Conservation (phyloP, 768 basidiomycete genomes). For the Hypholoma sublateritium region DNA sequence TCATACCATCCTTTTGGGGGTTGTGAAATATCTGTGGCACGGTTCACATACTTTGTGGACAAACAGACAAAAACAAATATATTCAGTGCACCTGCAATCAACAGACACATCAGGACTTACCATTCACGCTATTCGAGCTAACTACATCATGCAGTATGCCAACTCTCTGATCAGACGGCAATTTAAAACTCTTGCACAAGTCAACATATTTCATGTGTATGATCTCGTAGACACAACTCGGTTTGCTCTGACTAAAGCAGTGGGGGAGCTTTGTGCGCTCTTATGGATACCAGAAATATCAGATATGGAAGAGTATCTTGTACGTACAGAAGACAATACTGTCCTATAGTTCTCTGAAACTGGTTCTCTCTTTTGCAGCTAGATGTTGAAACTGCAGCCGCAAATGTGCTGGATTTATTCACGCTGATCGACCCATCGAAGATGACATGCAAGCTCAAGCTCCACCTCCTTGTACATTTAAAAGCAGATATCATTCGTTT, state of each 20-base stretch:
- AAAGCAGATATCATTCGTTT: slow-evolving; percentile 30
- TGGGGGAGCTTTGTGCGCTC: slow-evolving; percentile 33
- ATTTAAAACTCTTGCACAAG: slow-evolving; percentile 38
- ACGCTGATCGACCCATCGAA: slow-evolving; percentile 33
- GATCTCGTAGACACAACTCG: slow-evolving; percentile 24
- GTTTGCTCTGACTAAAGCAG: slow-evolving; percentile 27
- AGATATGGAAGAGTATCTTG: slow-evolving; percentile 35
- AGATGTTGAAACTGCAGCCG: slow-evolving; percentile 22
- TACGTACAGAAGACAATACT: slow-evolving; percentile 16
- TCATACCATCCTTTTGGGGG: slow-evolving; percentile 35
- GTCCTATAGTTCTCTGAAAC: slow-evolving; percentile 15
- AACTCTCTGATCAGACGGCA: slow-evolving; percentile 42
- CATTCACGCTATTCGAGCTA: slow-evolving; percentile 33
- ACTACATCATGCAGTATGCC: slow-evolving; percentile 42
- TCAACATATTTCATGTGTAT: slow-evolving; percentile 35
- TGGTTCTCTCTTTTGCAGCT: background rate
- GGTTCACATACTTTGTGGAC: slow-evolving; percentile 21
- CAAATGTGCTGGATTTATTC: slow-evolving; percentile 35
- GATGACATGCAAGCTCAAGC: slow-evolving; percentile 34
- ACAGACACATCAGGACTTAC: slow-evolving; percentile 20
- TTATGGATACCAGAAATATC: slow-evolving; percentile 42
- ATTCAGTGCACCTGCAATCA: slow-evolving; percentile 28
- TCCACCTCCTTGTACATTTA: slow-evolving; percentile 33
- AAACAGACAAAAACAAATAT: slow-evolving; percentile 15
- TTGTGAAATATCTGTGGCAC: slow-evolving; percentile 39